A percentile compares a stretch with the other conserved stretches of the same genome.
These are phyloP conservation scores for Cyclotella atomus DNA, from an alignment of 108 stramenopile genomes.

Conservation along the genomic window DNA sequence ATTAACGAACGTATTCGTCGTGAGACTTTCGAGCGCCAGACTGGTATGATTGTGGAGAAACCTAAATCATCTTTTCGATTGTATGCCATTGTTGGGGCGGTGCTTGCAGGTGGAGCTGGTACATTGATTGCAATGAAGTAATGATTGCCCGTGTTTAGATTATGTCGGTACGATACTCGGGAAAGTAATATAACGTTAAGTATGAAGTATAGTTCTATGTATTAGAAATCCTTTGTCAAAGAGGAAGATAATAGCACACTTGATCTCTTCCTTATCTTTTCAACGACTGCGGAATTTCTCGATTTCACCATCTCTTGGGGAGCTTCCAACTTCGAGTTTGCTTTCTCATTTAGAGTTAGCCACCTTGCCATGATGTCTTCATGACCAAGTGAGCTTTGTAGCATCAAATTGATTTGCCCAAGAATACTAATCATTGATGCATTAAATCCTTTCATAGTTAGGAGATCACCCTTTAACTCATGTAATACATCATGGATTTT, in stretches of 20 bases:
- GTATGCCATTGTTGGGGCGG: not conserved
- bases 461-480: conserved; percentile 66
- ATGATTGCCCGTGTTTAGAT: no score
- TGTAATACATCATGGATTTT: conserved; percentile 61
- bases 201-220: no score
- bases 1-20: conserved; percentile 51
- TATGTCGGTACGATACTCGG: no score
- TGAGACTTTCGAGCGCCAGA: conserved; percentile 51
- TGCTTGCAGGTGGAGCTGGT: conserved; percentile 7
- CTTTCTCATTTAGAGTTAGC: no score
- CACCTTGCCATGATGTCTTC: not conserved
- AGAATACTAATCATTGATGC: not conserved
- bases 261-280: no score
- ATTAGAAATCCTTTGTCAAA: no score
- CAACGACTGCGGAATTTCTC: no score
- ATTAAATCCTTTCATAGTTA: conserved; percentile 21
- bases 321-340: no score
- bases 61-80: not conserved
- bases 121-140: no score
- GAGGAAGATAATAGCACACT: no score
- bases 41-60: conserved; percentile 49
- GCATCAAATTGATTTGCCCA: not conserved
- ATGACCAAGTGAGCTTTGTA: not conserved
- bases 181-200: no score
- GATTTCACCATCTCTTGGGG: no score